Evolutionary conservation across 169 alveolate species (phyloP), one percentile per base, ranked within the genome.

Genomic region (Plasmodium inui): DNA sequence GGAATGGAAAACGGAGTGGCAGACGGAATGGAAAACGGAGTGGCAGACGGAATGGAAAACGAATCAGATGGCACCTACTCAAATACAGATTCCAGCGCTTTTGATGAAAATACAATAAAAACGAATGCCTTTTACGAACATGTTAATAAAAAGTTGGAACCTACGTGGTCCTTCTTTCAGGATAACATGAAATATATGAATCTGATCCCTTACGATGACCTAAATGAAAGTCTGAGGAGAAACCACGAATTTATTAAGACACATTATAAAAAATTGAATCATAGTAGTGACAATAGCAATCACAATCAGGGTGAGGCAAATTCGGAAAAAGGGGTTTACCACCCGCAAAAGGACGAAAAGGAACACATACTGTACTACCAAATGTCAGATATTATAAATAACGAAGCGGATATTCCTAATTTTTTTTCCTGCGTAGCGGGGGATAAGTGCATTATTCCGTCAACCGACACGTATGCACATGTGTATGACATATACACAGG

Each of bases 401-500:
- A 61, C 28, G 82, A 88, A 55, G 8, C 82, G 61, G 83, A 88
- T n/a, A 53, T 81, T 44, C 95, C 95, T 53, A 91, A 91, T 70
- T 91, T 91, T 91, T 91, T 71, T 82, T 91, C 95, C 41, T 91
- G 95, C 55, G 46, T 91, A 70, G 84, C 95, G 44, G 95, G 95
- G 14, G 95, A 91, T 67, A 91, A 91, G 83, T 91, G 95, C 78
- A 82, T 91, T 44, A 91, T 91, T 26, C 95, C 95, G 14, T 80
- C 95, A 14, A 46, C 71, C 41, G 95, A 91, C 74, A 91, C 95
- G 34, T 91, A 82, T 91, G 95, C 92, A 71, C 95, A 91, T 78
- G 95, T 91, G 76, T 91, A 91, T 91, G 95, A 91, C 76, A 71
- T 91, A 71, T 82, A 82, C 61, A 91, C 95, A 12, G 95, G 95